A percentile compares a stretch with the other conserved stretches of the same genome.
Evolutionary conservation across 352 stramenopile genomes (phyloP).

Genomic region (Phytopythium mirpurense): DNA sequence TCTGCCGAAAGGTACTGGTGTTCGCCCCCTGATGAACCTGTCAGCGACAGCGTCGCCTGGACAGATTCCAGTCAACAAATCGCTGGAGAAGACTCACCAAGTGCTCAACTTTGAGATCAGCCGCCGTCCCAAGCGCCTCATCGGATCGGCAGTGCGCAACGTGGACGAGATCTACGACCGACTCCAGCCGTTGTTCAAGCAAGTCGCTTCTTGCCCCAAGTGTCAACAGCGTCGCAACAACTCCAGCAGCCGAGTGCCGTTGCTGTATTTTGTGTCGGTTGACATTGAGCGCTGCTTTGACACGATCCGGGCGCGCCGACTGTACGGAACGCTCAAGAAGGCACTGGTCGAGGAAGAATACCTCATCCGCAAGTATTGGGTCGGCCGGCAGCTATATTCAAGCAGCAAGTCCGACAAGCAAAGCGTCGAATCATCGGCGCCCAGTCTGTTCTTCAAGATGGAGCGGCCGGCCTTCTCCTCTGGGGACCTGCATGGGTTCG

Average conservation of each 20-base stretch:
- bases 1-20: conserved; percentile 55
- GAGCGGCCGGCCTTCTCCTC: conserved; percentile 48
- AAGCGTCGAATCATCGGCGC: too few species aligned
- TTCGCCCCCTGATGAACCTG: conserved; percentile 79
- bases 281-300: conserved; percentile 83
- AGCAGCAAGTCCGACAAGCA: background rate
- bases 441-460: conserved; percentile 48
- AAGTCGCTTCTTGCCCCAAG: conserved; percentile 23
- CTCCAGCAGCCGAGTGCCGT: conserved; percentile 2
- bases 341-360: conserved; percentile 66
- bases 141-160: conserved; percentile 56
- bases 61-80: conserved; percentile 49
- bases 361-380: conserved; percentile 68
- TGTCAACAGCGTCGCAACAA: conserved; percentile 17
- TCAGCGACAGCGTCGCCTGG: conserved; percentile 26
- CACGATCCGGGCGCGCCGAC: conserved; percentile 59
- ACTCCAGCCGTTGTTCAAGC: conserved; percentile 36
- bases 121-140: conserved; percentile 35
- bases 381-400: conserved; percentile 40
- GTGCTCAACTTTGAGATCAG: conserved; percentile 60
- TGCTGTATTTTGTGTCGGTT: conserved; percentile 56
- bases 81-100: conserved; percentile 51
- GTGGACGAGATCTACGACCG: conserved; percentile 62
- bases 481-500: conserved; percentile 47
- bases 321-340: conserved; percentile 64